A percentile compares a stretch with the other conserved stretches of the same genome.
Evolutionary conservation across 225 moss, liverwort and hornwort genomes (phyloP).

Genomic region (Marchantia paleacea): DNA sequence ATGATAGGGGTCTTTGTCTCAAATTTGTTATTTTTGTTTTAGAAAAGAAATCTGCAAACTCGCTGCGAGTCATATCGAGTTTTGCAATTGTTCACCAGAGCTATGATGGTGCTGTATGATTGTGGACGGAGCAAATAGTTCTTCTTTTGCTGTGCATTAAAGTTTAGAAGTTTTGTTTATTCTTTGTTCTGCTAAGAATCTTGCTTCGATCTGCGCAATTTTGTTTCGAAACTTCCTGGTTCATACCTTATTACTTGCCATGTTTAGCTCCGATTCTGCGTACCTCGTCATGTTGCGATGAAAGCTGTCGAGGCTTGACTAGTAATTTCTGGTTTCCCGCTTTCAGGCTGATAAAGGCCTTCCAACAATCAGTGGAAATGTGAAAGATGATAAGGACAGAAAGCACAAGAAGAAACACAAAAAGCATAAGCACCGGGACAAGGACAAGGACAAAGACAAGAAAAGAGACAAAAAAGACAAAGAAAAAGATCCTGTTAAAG

Average conservation of each 20-base stretch:
- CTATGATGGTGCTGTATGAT: neutral
- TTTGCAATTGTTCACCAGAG: neutral
- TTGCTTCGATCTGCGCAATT: neutral
- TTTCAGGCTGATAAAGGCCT: constrained; percentile 37
- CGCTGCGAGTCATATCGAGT: neutral
- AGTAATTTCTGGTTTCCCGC: neutral
- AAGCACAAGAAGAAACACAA: constrained; percentile 48
- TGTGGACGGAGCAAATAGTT: neutral
- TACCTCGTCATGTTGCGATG: neutral
- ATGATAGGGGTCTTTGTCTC: neutral
- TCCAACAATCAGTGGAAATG: constrained; percentile 38
- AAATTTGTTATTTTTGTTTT: neutral
- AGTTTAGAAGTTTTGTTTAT: neutral
- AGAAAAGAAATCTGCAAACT: neutral
- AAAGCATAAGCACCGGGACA: constrained; percentile 39
- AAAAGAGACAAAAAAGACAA: constrained; percentile 13
- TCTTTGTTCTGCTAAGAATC: neutral
- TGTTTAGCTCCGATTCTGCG: neutral
- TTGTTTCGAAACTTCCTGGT: neutral
- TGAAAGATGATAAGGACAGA: constrained; percentile 43
- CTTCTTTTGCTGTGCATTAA: neutral
- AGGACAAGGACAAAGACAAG: constrained; percentile 29
- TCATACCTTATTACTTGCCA: neutral
- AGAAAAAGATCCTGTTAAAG: constrained; percentile 30
- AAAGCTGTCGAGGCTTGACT: neutral